phyloP scores from a whole-genome alignment of 2,329 filamentous ascomycete species.

The Pestalotiopsis sp. region DNA sequence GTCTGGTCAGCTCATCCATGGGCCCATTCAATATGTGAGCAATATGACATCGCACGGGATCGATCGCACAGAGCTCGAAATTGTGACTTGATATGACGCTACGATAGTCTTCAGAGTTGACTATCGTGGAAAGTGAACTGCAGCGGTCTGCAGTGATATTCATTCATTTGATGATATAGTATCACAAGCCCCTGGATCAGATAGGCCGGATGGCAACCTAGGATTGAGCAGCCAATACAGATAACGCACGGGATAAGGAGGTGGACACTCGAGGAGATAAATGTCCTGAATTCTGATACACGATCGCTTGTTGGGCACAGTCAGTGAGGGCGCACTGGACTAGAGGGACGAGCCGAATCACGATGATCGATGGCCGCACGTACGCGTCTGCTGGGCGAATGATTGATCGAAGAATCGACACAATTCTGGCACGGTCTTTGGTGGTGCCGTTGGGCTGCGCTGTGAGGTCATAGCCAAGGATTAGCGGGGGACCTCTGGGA shows the following conservation, averaged over 20 bases:
- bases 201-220: neutral
- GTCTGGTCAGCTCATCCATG: neutral
- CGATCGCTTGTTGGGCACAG: neutral
- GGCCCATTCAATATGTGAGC: neutral
- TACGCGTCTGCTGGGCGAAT: neutral
- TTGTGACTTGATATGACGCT: neutral
- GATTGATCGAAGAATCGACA: neutral
- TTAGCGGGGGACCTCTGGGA: neutral
- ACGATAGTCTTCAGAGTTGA: neutral
- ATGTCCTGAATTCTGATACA: neutral
- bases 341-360: constrained; percentile 6
- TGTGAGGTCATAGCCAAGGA: constrained; percentile 5
- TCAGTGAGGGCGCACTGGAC: neutral
- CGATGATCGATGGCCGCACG: neutral
- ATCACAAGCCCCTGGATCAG: neutral
- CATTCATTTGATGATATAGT: neutral
- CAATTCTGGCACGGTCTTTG: constrained; percentile 3
- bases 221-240: neutral
- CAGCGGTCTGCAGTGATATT: neutral
- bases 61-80: neutral
- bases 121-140: neutral
- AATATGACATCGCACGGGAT: neutral
- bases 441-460: neutral
- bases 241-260: neutral
- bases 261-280: neutral